These are phyloP conservation scores for Paxillus involutus DNA, from an alignment of 768 basidiomycete species.

Conservation along the genomic window DNA sequence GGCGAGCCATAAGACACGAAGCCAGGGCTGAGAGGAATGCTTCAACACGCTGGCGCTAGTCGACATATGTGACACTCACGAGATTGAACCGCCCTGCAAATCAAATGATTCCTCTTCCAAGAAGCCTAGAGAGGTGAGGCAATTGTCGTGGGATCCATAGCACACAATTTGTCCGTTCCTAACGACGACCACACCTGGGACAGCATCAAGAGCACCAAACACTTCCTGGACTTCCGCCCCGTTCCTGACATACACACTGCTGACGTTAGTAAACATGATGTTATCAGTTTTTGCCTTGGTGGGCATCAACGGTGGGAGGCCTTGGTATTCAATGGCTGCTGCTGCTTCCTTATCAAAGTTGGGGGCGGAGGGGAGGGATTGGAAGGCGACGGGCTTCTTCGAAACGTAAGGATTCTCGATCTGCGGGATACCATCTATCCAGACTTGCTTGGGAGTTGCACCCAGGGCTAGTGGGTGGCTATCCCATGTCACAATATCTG, in stretches of 20 bases:
- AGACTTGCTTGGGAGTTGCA: slow-evolving; percentile 79
- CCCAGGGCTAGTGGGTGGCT: slow-evolving; percentile 76
- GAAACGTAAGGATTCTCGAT: slow-evolving; percentile 45
- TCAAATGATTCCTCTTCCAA: slow-evolving; percentile 43
- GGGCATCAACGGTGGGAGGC: slow-evolving; percentile 64
- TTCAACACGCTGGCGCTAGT: neutral
- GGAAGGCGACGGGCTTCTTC: slow-evolving; percentile 54
- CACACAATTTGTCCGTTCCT: slow-evolving; percentile 55
- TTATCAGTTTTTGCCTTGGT: slow-evolving; percentile 34
- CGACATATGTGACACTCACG: slow-evolving; percentile 32
- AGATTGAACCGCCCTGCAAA: slow-evolving; percentile 63
- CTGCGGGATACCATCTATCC: slow-evolving; percentile 83
- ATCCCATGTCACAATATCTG: slow-evolving; percentile 76
- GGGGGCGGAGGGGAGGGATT: slow-evolving; percentile 53
- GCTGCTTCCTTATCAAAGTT: slow-evolving; percentile 65
- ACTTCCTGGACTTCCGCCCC: slow-evolving; percentile 23
- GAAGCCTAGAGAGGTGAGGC: slow-evolving; percentile 15
- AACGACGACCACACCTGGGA: slow-evolving; percentile 48
- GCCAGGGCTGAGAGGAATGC: slow-evolving; percentile 38
- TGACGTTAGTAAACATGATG: slow-evolving; percentile 68
- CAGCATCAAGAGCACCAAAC: slow-evolving; percentile 11
- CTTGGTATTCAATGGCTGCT: slow-evolving; percentile 61
- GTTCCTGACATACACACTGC: slow-evolving; percentile 43
- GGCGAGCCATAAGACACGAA: slow-evolving; percentile 41
- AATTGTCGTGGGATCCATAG: slow-evolving; percentile 36